A percentile compares a stretch with the other conserved stretches of the same genome.
phyloP scores from a whole-genome alignment of 306 rosid species.

The Castanospermum australe region DNA sequence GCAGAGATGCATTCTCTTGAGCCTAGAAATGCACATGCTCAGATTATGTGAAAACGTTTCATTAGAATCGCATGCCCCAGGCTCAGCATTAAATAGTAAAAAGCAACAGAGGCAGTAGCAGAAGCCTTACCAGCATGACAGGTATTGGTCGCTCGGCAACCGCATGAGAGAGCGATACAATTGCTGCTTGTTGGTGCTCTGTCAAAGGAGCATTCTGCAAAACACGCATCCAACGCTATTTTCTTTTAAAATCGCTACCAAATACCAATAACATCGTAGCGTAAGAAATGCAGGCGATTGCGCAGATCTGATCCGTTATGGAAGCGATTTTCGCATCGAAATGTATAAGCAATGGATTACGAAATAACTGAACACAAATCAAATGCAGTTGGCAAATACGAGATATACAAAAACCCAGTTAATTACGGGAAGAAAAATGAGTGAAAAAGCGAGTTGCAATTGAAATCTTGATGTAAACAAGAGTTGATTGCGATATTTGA shows the following conservation, averaged over 20 bases:
- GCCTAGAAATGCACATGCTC: conserved; percentile 39
- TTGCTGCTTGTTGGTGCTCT: conserved; percentile 77
- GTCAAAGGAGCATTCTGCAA: conserved; percentile 81
- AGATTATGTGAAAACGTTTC: neutral
- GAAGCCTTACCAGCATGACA: conserved; percentile 73
- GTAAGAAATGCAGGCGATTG: neutral
- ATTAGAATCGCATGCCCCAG: neutral
- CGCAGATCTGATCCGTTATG: conserved; percentile 32
- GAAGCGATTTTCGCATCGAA: neutral
- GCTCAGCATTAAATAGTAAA: neutral
- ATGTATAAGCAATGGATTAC: neutral
- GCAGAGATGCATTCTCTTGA: conserved; percentile 52
- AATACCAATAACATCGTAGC: neutral
- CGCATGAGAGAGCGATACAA: conserved; percentile 64
- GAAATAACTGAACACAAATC: neutral
- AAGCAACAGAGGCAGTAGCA: neutral
- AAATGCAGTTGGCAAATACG: neutral
- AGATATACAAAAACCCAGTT: conserved; percentile 31
- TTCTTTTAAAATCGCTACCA: neutral
- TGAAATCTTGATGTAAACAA: conserved; percentile 5
- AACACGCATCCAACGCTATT: neutral
- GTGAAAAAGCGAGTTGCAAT: neutral
- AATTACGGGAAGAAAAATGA: neutral
- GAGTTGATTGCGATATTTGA: neutral
- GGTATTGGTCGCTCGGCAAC: conserved; percentile 90